Evolutionary conservation across 306 rosid genomes (phyloP).

Genomic region (Vigna mungo): DNA sequence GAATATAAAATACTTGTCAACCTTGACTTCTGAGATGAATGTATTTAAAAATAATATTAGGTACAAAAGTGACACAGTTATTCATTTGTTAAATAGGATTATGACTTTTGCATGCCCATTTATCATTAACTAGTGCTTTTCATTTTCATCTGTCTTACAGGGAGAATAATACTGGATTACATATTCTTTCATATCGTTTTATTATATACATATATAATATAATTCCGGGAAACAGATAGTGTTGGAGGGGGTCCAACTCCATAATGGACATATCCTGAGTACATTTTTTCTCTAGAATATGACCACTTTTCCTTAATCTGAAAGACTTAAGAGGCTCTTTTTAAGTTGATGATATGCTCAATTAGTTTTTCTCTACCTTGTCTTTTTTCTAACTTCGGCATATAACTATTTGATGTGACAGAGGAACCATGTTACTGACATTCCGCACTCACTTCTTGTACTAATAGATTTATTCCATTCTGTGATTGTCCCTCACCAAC

Average conservation of each 20-base stretch:
- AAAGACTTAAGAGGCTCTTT: slow-evolving; percentile 3
- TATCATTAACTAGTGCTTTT: slow-evolving; percentile 1
- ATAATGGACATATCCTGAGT: background rate
- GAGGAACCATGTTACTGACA: slow-evolving; percentile 28
- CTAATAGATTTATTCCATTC: slow-evolving; percentile 35
- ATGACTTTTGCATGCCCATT: background rate
- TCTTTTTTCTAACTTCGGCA: slow-evolving; percentile 1
- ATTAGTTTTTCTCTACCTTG: background rate
- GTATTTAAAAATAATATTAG: background rate
- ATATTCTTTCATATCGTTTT: slow-evolving; percentile 33
- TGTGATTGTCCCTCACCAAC: slow-evolving; percentile 43
- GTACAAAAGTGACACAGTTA: background rate
- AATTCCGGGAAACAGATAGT: slow-evolving; percentile 20
- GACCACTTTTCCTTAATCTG: background rate
- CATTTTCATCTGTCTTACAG: background rate
- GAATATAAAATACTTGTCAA: slow-evolving; percentile 14
- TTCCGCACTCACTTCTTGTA: slow-evolving; percentile 27
- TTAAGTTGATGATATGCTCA: background rate
- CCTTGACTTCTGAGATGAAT: slow-evolving; percentile 15
- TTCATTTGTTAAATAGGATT: background rate
- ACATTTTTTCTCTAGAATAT: background rate
- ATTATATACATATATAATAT: background rate
- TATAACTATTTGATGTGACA: slow-evolving; percentile 38
- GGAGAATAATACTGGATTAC: slow-evolving; percentile 21
- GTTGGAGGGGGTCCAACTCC: slow-evolving; percentile 16